phyloP scores from a whole-genome alignment of 73 alveolate species.

The Tetrahymena elliotti region DNA sequence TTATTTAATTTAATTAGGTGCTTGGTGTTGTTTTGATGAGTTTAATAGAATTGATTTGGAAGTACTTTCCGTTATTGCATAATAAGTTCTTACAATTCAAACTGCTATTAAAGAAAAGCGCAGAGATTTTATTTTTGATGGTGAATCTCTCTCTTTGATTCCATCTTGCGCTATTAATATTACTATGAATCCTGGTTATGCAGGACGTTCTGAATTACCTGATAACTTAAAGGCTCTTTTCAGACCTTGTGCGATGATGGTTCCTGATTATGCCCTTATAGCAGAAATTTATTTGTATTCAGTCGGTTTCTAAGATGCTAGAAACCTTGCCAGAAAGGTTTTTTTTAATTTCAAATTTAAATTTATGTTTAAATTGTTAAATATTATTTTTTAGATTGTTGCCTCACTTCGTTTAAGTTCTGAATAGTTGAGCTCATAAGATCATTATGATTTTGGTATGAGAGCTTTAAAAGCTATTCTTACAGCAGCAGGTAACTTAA shows the following conservation, averaged over 20 bases:
- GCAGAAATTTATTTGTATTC: constrained; percentile 92
- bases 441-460: constrained; percentile 99
- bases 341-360: constrained; percentile 58
- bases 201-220: constrained; percentile 96
- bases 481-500: constrained; percentile 97
- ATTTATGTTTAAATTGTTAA: background rate
- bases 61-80: constrained; percentile 74
- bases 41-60: constrained; percentile 94
- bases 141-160: constrained; percentile 59
- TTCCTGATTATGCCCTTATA: constrained; percentile 90
- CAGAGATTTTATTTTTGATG: constrained; percentile 47
- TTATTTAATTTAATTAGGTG: constrained; percentile 63
- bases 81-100: constrained; percentile 59
- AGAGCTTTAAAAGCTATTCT: constrained; percentile 98
- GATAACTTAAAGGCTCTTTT: constrained; percentile 92
- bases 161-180: constrained; percentile 90
- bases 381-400: background rate
- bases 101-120: constrained; percentile 53
- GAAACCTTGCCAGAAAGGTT: constrained; percentile 77
- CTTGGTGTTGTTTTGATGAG: constrained; percentile 98
- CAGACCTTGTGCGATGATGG: constrained; percentile 98
- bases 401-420: constrained; percentile 73
- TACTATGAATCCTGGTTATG: constrained; percentile 97
- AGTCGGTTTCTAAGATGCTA: constrained; percentile 90
- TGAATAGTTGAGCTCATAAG: constrained; percentile 93